Evolutionary conservation across 306 rosid species (phyloP).

Genomic region (Quercus ilex): DNA sequence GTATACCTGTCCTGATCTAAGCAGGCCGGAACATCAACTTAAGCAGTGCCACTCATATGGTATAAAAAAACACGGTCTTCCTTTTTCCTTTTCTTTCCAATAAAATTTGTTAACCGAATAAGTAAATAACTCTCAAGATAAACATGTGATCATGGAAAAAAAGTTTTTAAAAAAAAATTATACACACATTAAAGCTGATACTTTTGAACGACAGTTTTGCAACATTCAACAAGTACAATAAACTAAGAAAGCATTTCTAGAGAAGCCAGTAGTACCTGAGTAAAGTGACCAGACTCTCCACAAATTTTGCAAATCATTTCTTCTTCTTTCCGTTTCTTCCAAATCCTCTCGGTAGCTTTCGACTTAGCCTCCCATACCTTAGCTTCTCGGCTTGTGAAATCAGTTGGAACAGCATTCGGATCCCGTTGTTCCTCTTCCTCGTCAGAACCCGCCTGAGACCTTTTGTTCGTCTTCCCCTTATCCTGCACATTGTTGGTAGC

Average conservation of each 20-base stretch:
- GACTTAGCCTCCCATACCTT: conserved; percentile 99
- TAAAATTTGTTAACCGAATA: not conserved
- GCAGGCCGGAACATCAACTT: not conserved
- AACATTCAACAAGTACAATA: not conserved
- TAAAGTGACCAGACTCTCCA: conserved; percentile 95
- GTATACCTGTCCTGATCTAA: not conserved
- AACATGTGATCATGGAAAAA: not conserved
- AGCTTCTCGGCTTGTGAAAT: conserved; percentile 97
- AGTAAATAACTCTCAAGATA: not conserved
- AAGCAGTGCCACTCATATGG: not conserved
- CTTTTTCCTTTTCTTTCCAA: not conserved
- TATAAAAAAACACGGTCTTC: not conserved
- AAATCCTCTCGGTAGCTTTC: conserved; percentile 95
- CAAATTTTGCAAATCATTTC: conserved; percentile 97
- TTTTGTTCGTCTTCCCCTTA: conserved; percentile 51
- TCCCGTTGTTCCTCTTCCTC: conserved; percentile 82
- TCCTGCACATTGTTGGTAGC: conserved; percentile 50
- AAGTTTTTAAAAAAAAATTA: not conserved
- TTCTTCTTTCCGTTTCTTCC: conserved; percentile 99
- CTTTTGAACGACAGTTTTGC: not conserved
- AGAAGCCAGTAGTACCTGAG: conserved; percentile 60
- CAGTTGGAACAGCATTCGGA: conserved; percentile 97
- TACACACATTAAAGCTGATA: not conserved
- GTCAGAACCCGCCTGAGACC: conserved; percentile 77
- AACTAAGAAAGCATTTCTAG: not conserved